A percentile compares a stretch with the other conserved stretches of the same genome.
Conservation (phyloP, 768 basidiomycete genomes). For the Tylopilus intermedius region DNA sequence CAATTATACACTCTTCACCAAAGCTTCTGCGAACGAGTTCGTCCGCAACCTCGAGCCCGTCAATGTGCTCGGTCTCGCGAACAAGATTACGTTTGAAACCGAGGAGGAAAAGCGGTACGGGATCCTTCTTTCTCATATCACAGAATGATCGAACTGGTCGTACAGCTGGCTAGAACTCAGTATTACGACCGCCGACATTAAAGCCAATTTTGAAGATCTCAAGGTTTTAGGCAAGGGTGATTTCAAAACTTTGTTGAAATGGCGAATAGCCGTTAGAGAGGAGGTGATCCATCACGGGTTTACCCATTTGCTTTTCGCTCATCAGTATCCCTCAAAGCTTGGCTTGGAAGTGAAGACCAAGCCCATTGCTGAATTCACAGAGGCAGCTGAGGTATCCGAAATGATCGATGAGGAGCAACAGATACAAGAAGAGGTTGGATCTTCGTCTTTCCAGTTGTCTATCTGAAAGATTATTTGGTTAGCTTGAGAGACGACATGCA, state of each 20-base stretch:
- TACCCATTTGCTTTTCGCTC: constrained; percentile 2
- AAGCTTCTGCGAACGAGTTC: constrained; percentile 65
- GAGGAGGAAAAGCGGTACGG: constrained; percentile 81
- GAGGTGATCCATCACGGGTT: constrained; percentile 47
- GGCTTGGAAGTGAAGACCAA: constrained; percentile 81
- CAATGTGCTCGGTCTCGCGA: constrained; percentile 68
- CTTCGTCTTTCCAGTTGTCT: neutral
- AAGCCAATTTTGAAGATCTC: constrained; percentile 82
- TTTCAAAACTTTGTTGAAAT: constrained; percentile 89
- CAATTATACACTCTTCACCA: constrained; percentile 84
- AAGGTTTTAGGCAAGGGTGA: constrained; percentile 98
- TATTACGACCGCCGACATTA: constrained; percentile 74
- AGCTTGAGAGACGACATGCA: constrained; percentile 81
- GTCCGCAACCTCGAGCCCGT: constrained; percentile 69
- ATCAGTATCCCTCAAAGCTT: constrained; percentile 40
- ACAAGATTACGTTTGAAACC: constrained; percentile 69
- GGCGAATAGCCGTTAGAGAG: constrained; percentile 82
- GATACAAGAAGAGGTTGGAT: constrained; percentile 77
- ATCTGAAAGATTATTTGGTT: constrained; percentile 8
- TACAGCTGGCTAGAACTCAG: constrained; percentile 67
- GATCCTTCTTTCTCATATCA: constrained; percentile 2
- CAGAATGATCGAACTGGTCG: constrained; percentile 1
- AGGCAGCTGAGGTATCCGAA: constrained; percentile 60
- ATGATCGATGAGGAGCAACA: constrained; percentile 83
- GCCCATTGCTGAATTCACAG: constrained; percentile 68